Conservation (phyloP, 1,284 basidiomycete genomes). For the Neotropicomus parvogracilis region DNA sequence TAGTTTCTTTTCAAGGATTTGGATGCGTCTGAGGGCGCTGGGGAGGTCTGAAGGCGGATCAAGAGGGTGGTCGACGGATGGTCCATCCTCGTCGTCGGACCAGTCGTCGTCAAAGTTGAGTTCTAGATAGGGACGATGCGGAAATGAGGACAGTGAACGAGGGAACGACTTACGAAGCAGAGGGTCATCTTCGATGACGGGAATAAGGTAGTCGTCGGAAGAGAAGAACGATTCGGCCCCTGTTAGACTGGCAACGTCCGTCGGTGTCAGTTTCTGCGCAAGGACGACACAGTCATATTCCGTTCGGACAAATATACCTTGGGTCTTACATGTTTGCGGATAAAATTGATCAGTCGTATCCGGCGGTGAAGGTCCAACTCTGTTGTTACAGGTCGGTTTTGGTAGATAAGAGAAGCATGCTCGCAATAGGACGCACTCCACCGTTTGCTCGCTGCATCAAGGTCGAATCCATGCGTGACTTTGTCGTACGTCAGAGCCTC, state of each 20-base stretch:
- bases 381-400: constrained; percentile 23
- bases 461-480: constrained; percentile 56
- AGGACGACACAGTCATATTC: neutral
- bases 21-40: constrained; percentile 45
- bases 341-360: constrained; percentile 83
- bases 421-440: constrained; percentile 45
- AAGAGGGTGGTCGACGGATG: constrained; percentile 19
- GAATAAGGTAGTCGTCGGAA: constrained; percentile 76
- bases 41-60: constrained; percentile 33
- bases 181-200: constrained; percentile 80
- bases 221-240: constrained; percentile 61
- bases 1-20: constrained; percentile 51
- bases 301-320: constrained; percentile 15
- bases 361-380: constrained; percentile 65
- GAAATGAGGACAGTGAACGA: neutral
- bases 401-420: neutral
- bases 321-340: constrained; percentile 64
- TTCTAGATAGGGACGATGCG: constrained; percentile 38
- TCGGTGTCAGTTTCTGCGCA: constrained; percentile 49
- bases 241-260: constrained; percentile 45
- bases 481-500: constrained; percentile 68
- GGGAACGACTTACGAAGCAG: constrained; percentile 66
- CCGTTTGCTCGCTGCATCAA: constrained; percentile 47
- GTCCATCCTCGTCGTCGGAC: constrained; percentile 60
- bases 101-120: constrained; percentile 65